Conservation (phyloP, 306 rosid species). For the Acmispon strigosus region DNA sequence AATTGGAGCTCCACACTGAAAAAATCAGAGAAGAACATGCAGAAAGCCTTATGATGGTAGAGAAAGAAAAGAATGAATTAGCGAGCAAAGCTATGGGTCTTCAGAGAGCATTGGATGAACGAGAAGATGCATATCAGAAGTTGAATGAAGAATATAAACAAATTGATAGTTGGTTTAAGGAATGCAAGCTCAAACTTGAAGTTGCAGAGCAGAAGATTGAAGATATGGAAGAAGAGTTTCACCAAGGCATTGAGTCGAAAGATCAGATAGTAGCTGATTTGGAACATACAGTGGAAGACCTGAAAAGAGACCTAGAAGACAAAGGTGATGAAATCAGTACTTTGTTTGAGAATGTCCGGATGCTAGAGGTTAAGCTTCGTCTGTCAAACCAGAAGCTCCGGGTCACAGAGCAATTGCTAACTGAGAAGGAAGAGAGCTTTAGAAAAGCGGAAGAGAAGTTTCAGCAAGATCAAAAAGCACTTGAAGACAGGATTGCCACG, state of each 20-base stretch:
- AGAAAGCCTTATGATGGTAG: constrained; percentile 34
- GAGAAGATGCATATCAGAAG: constrained; percentile 47
- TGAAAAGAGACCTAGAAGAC: constrained; percentile 69
- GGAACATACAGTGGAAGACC: constrained; percentile 58
- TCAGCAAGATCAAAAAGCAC: constrained; percentile 50
- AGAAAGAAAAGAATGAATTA: constrained; percentile 51
- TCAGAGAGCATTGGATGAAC: constrained; percentile 45
- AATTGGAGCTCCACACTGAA: constrained; percentile 41
- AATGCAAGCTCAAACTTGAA: constrained; percentile 44
- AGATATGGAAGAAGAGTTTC: constrained; percentile 41
- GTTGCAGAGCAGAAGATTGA: constrained; percentile 54
- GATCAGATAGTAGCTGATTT: constrained; percentile 49
- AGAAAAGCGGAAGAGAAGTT: constrained; percentile 48
- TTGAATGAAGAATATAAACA: constrained; percentile 50
- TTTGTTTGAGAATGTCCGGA: constrained; percentile 52
- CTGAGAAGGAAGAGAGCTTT: constrained; percentile 77
- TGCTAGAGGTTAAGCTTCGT: constrained; percentile 82
- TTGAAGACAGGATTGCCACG: constrained; percentile 49
- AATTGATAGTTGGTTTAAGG: constrained; percentile 41
- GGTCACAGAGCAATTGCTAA: constrained; percentile 75
- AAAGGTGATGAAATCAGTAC: constrained; percentile 57
- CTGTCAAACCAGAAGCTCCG: constrained; percentile 97
- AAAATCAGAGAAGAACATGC: constrained; percentile 44
- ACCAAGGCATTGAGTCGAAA: constrained; percentile 37
- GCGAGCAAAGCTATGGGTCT: constrained; percentile 30